Evolutionary conservation across 805 yeast genomes (phyloP), one percentile per base, ranked within the genome.

Genomic region (Hanseniaspora lachancei): DNA sequence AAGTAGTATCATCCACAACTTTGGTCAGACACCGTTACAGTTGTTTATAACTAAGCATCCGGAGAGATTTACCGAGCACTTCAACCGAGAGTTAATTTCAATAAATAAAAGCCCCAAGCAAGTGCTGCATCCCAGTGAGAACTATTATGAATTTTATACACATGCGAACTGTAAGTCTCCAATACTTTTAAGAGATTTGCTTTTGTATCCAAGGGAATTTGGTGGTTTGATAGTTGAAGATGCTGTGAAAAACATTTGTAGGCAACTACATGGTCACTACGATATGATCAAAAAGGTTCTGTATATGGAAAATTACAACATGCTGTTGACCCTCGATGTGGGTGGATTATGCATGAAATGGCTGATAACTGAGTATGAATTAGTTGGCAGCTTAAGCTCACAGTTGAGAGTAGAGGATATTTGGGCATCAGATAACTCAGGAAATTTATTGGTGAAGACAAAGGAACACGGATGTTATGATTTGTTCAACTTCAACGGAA

Each of bases 11-110:
- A 88, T 88, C 52, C 93, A 89, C 64, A 88, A 88, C 67, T 88
- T 88, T 73, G 96, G 96, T 0, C 96, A 88, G 64, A 88, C 95
- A 0, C 96, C 96, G 1, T 64, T 77, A 49, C 86, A 84, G 61
- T 70, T 89, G 12, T 86, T 89, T 61, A 71, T 70, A 18, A 46
- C 27, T 76, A 75, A 52, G 83, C 89, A 0, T 96, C 88, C 66
- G 82, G 84, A 0, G 59, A 63, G 27, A 72, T 75, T 55, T 8
- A 18, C 16, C 21, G 20, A 9, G 1, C 38, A 40, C 36, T 35
- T 21, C n/a, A 43, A 39, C 35, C 48, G n/a, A 21, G 39, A 36
- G n/a, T 18, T 48, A 15, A 54, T 54, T 32, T 32, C 48, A 1
- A 29, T 47, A 4, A 35, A 21, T 24, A n/a, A 34, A 4, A 29